These are phyloP conservation scores for Exophiala sp. DNA, from an alignment of 2,329 filamentous ascomycete species.

Conservation along the genomic window DNA sequence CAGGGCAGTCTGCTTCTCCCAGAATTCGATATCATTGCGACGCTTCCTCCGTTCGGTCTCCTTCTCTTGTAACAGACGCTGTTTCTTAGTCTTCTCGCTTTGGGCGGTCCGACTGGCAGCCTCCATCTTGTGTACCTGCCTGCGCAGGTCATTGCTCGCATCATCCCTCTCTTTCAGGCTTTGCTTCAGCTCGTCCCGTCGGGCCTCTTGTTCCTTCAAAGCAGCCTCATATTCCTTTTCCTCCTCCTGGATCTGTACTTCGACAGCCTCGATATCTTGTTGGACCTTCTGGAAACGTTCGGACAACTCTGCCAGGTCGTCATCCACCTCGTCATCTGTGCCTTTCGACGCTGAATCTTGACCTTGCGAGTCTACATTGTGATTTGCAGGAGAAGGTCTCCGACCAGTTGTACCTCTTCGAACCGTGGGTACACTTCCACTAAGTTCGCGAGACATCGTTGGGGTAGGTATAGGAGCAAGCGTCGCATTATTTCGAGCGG, in stretches of 20 bases:
- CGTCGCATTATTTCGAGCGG: conserved; percentile 51
- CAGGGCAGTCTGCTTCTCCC: conserved; percentile 53
- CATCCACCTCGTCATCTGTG: conserved; percentile 54
- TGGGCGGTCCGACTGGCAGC: conserved; percentile 77
- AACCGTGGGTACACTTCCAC: conserved; percentile 49
- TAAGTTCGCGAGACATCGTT: conserved; percentile 63
- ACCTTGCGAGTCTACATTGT: conserved; percentile 38
- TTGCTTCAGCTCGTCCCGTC: conserved; percentile 74
- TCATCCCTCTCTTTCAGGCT: conserved; percentile 87
- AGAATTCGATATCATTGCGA: conserved; percentile 57
- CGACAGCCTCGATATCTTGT: conserved; percentile 76
- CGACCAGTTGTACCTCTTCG: conserved; percentile 69
- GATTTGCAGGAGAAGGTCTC: conserved; percentile 66
- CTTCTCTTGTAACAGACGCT: conserved; percentile 60
- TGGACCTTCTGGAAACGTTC: conserved; percentile 75
- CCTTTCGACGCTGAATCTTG: conserved; percentile 21
- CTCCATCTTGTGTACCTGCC: conserved; percentile 74
- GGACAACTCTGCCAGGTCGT: conserved; percentile 73
- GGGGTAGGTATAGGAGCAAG: conserved; percentile 60
- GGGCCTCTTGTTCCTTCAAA: conserved; percentile 66
- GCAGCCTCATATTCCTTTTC: conserved; percentile 66
- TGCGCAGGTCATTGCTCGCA: conserved; percentile 77
- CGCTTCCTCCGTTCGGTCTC: conserved; percentile 59
- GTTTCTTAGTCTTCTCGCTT: conserved; percentile 73
- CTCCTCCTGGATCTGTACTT: conserved; percentile 64